Evolutionary conservation across 2,329 filamentous ascomycete species (phyloP), one percentile per base, ranked within the genome.

Genomic region (Epichloe gansuensis): DNA sequence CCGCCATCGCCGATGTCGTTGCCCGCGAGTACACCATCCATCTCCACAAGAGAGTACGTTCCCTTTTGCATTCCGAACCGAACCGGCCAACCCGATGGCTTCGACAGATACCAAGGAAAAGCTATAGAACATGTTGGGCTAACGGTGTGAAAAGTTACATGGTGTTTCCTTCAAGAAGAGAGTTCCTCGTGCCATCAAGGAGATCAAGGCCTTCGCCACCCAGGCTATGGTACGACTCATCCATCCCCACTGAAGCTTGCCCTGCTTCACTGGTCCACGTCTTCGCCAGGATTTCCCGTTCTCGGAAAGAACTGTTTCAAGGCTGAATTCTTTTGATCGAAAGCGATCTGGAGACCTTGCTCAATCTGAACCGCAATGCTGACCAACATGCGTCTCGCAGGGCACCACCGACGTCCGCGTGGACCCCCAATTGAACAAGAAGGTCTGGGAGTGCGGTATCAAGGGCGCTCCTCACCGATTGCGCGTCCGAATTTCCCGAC

Each of bases 11-110:
- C 76, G 91, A 98, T 77, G 94, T 98, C 72, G 91, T 98, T 74
- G 85, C 93, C 69, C 89, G 93, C 82, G 94, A 98, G 82, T 98
- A 98, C 85, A 98, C 93, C 76, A 97, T 98, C 80, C 91, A 98
- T 84, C 80, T 98, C 68, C 93, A 98, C 88, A 97, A 95, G 87
- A 87, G 91, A 61, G 68, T 71, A 69, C 54, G 67, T 70, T 47
- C 23, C 52, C 53, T 56, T 59, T 46, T 41, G 12, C 17, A 43
- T 43, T n/a, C 15, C 17, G 12, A 48, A 17, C 13, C 23, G 34
- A 43, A 43, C 21, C 23, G 59, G 50, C 39, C 44, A 21, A 35
- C 12, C 31, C 53, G 43, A 43, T 38, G 31, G 27, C 27, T 46
- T 46, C 41, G 11, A 40, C 15, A 23, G 17, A n/a, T 31, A n/a